Evolutionary conservation across 352 stramenopile genomes (phyloP), one percentile per base, ranked within the genome.

Genomic region (Globisporangium paddicum): DNA sequence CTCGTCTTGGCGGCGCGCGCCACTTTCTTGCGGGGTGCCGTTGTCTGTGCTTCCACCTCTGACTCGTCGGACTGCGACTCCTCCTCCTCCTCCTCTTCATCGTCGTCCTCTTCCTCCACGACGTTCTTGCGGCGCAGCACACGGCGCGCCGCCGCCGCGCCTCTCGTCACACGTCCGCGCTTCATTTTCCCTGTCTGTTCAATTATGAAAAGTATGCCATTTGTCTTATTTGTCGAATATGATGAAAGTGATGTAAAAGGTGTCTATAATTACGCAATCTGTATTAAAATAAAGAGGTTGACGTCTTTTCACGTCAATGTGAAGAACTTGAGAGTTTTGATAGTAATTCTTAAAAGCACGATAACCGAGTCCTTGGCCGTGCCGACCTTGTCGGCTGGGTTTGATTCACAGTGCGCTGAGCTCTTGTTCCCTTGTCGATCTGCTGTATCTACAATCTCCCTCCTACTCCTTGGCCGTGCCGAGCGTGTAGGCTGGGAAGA

Each of bases 401-500:
- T 7, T 32, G 28, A 3, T 32, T 32, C 28, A 32, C 28, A n/a
- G n/a, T 6, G 28, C 28, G 28, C 3, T 7, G 28, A 32, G 28
- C 28, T 32, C 28, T 32, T 32, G 28, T 6, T 44, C 38, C 21
- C 11, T 18, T 44, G 16, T 13, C 38, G 19, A 44, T 44, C 38
- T 21, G n/a, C 44, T 30, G 19, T 50, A 35, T 32, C 45, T 51
- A n/a, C 45, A 19, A 19, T 34, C 16, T 23, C 42, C 21, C 19
- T 48, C 26, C 25, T 58, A 86, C 58, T 86, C 75, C 67, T 87
- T 89, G 6, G 73, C 73, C 14, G 73, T 76, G 16, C 73, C 74
- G 16, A 91, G 69, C 34, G 84, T 90, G 65, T 91, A 95, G 37
- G 82, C 81, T 28, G 89, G 89, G 74, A 96, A 97, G 23, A 98